Evolutionary conservation across 768 basidiomycete genomes (phyloP).

Genomic region (Tricholoma sp.): DNA sequence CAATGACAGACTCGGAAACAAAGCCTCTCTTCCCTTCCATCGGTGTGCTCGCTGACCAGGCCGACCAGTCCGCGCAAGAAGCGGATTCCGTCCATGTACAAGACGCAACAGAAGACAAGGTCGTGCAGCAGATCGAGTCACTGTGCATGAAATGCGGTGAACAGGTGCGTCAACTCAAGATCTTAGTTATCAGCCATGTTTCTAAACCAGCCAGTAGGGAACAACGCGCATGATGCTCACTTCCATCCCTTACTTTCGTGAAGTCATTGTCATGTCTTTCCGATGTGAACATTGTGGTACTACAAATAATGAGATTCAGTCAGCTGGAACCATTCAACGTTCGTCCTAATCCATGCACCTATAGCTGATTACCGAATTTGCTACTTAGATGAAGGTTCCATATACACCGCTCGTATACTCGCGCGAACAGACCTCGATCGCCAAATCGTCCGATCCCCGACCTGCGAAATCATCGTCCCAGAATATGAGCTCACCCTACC

Average conservation of each 20-base stretch:
- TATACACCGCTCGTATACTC: conserved; percentile 78
- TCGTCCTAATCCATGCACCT: conserved; percentile 20
- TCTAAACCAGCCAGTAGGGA: conserved; percentile 52
- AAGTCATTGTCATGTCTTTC: conserved; percentile 96
- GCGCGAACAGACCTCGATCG: conserved; percentile 78
- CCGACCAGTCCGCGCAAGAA: conserved; percentile 31
- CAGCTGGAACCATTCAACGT: conserved; percentile 85
- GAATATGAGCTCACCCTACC: conserved; percentile 92
- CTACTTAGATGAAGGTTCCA: conserved; percentile 69
- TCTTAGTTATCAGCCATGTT: conserved; percentile 10
- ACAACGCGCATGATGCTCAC: conserved; percentile 85
- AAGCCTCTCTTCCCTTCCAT: conserved; percentile 47
- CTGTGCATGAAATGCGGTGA: conserved; percentile 92
- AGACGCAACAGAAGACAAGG: conserved; percentile 52
- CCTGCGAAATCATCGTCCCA: conserved; percentile 77
- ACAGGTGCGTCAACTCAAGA: conserved; percentile 51
- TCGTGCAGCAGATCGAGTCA: conserved; percentile 81
- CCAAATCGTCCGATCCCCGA: conserved; percentile 86
- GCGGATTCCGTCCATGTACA: conserved; percentile 22
- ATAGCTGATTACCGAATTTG: not conserved
- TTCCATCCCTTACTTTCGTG: conserved; percentile 90
- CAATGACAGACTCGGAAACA: not conserved
- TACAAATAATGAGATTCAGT: conserved; percentile 91
- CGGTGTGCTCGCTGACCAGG: conserved; percentile 43
- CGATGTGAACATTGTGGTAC: conserved; percentile 89